Conservation (phyloP, 1,139 yeast genomes). For the Debaryomyces nepalensis region DNA sequence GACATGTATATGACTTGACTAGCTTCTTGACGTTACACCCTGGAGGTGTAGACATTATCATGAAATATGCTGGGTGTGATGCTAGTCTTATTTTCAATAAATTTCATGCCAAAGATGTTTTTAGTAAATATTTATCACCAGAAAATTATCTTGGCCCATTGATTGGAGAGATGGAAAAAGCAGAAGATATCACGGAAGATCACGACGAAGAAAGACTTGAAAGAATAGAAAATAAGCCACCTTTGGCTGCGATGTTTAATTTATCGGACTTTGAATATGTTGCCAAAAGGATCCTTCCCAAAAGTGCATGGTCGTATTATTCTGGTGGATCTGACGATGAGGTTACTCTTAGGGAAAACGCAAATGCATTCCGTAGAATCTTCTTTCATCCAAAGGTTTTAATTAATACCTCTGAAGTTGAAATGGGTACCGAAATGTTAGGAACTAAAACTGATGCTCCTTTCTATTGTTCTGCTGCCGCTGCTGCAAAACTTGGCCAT, state of each 20-base stretch:
- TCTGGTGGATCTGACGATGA: constrained; percentile 91
- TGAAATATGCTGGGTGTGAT: constrained; percentile 34
- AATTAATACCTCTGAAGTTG: constrained; percentile 60
- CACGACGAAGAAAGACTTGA: constrained; percentile 13
- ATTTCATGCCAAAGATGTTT: constrained; percentile 23
- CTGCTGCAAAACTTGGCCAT: constrained; percentile 59
- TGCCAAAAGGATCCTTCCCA: constrained; percentile 69
- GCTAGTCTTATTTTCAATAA: constrained; percentile 26
- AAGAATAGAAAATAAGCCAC: constrained; percentile 30
- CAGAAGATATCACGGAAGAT: constrained; percentile 21
- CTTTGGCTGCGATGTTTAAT: constrained; percentile 31
- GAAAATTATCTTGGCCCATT: constrained; percentile 22
- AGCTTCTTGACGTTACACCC: constrained; percentile 31
- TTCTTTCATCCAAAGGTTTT: constrained; percentile 79
- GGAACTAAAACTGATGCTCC: constrained; percentile 56
- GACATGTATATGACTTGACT: constrained; percentile 35
- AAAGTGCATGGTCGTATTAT: constrained; percentile 83
- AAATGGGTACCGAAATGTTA: constrained; percentile 55
- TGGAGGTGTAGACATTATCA: constrained; percentile 31
- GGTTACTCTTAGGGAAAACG: constrained; percentile 80
- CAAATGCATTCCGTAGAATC: constrained; percentile 76
- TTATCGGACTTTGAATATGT: constrained; percentile 70
- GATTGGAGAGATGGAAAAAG: constrained; percentile 23
- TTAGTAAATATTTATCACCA: constrained; percentile 16
- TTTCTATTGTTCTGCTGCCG: constrained; percentile 62